Conservation (phyloP, 768 basidiomycete species). For the Daedaleopsis sinensis region DNA sequence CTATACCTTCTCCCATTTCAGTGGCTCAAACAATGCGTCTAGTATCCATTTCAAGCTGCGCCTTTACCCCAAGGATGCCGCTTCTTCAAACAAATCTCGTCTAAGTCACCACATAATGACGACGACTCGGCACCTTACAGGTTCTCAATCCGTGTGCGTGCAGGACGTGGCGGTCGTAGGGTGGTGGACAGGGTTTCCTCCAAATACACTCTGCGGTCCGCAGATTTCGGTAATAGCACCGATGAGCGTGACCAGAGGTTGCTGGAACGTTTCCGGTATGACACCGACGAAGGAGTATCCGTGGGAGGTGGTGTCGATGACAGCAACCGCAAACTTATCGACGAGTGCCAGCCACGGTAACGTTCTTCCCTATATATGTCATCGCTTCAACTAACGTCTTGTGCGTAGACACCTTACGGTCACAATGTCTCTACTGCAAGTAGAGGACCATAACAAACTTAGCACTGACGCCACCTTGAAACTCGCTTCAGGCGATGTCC, state of each 20-base stretch:
- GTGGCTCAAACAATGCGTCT: constrained; percentile 7
- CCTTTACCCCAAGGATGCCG: constrained; percentile 60
- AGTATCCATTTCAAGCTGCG: constrained; percentile 75
- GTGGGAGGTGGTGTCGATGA: constrained; percentile 63
- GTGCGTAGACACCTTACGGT: constrained; percentile 48
- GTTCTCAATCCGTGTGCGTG: constrained; percentile 65
- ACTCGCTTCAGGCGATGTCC: constrained; percentile 49
- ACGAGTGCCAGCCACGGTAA: constrained; percentile 66
- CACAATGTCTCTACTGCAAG: constrained; percentile 56
- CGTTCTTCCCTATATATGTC: background rate
- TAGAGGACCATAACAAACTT: constrained; percentile 43
- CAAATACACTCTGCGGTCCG: constrained; percentile 4
- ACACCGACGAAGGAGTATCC: constrained; percentile 62
- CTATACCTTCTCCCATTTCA: background rate
- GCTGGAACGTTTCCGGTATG: constrained; percentile 69
- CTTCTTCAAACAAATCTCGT: constrained; percentile 65
- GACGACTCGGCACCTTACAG: constrained; percentile 32
- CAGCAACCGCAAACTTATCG: constrained; percentile 66
- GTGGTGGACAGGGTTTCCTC: constrained; percentile 56
- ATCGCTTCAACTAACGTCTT: background rate
- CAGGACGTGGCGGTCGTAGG: constrained; percentile 82
- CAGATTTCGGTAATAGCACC: constrained; percentile 30
- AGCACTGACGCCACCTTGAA: constrained; percentile 52
- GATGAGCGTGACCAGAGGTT: constrained; percentile 48
- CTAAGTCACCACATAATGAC: constrained; percentile 32